Evolutionary conservation across 768 basidiomycete species (phyloP).

Genomic region (Boletus subparvulus): DNA sequence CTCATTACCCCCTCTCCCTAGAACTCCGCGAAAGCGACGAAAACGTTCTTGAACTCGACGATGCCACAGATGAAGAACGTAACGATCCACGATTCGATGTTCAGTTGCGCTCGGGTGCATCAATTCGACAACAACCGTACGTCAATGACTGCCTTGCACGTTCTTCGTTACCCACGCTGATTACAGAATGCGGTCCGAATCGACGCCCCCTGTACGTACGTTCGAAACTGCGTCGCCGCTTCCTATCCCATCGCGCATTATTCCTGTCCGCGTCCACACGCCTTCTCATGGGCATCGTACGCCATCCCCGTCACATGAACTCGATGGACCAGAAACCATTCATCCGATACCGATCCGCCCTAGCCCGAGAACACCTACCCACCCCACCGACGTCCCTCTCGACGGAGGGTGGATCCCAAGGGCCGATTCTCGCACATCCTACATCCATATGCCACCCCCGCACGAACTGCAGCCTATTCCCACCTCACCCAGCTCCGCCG

Average conservation of each 20-base stretch:
- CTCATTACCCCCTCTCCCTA: constrained; percentile 8
- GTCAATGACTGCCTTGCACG: constrained; percentile 9
- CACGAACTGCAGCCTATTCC: constrained; percentile 14
- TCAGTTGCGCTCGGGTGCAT: constrained; percentile 15
- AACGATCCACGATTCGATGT: constrained; percentile 14
- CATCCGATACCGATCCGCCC: constrained; percentile 30
- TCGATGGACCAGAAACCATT: constrained; percentile 26
- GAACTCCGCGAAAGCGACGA: constrained; percentile 20
- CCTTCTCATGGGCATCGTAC: constrained; percentile 20
- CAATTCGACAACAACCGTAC: constrained; percentile 24
- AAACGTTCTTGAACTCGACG: constrained; percentile 7
- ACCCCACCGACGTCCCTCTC: constrained; percentile 6
- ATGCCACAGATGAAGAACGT: constrained; percentile 24
- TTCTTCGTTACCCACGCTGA: constrained; percentile 12
- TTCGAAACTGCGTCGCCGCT: constrained; percentile 21
- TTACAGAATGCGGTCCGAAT: constrained; percentile 28
- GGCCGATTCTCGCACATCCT: constrained; percentile 26
- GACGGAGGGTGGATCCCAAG: constrained; percentile 34
- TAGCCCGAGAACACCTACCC: constrained; percentile 11
- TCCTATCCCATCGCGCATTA: constrained; percentile 21
- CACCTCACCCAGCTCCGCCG: constrained; percentile 14
- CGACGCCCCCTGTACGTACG: constrained; percentile 27
- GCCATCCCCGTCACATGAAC: constrained; percentile 6
- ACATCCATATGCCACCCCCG: constrained; percentile 25
- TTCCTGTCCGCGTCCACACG: constrained; percentile 15